Evolutionary conservation across 257 asterid species (phyloP).

Genomic region (Hygrophila difformis): DNA sequence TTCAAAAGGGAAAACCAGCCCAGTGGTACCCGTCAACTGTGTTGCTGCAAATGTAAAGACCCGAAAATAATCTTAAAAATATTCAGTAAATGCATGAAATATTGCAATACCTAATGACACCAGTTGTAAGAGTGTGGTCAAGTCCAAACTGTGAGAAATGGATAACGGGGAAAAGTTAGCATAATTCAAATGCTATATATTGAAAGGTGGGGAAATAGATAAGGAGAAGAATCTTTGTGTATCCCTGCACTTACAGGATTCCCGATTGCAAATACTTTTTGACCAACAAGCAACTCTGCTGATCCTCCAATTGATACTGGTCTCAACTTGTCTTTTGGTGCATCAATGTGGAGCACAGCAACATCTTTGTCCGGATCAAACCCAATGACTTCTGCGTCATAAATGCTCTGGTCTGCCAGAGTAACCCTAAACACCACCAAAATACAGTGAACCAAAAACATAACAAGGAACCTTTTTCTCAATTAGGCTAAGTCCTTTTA

Average conservation of each 20-base stretch:
- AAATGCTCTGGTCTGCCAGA: constrained; percentile 82
- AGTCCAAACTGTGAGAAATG: constrained; percentile 81
- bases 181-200: constrained; percentile 17
- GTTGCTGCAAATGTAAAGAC: background rate
- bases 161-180: constrained; percentile 10
- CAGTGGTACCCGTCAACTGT: too few species aligned
- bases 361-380: constrained; percentile 99
- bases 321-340: constrained; percentile 69
- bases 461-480: background rate
- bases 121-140: constrained; percentile 98
- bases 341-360: constrained; percentile 72
- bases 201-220: too few species aligned
- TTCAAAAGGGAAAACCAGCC: too few species aligned
- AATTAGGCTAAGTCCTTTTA: background rate
- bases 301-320: constrained; percentile 93
- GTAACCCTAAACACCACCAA: constrained; percentile 55
- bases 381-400: constrained; percentile 85
- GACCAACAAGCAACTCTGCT: constrained; percentile 96
- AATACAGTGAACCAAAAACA: constrained; percentile 10
- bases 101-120: constrained; percentile 84
- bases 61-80: constrained; percentile 1
- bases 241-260: constrained; percentile 73
- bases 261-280: constrained; percentile 96
- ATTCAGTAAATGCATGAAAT: constrained; percentile 7
- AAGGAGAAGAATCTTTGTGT: too few species aligned